Evolutionary conservation across 2,329 filamentous ascomycete genomes (phyloP), one percentile per base, ranked within the genome.

Genomic region (Penicillium psychrosexuale): DNA sequence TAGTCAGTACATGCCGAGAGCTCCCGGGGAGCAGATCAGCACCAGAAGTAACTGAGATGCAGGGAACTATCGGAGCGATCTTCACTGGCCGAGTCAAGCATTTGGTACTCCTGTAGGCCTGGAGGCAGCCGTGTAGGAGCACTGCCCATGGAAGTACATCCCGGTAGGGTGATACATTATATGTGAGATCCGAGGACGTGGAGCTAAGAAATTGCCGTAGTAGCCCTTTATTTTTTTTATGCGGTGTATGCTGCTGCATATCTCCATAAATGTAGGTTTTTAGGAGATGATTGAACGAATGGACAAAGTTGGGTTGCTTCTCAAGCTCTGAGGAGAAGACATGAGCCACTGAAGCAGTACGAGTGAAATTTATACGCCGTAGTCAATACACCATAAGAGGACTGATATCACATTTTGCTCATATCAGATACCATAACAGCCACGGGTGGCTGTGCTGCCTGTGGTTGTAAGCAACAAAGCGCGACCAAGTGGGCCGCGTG

Each of bases 61-160:
- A 43, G 55, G 40, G 45, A 46, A 47, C 34, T 37, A 55, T 47
- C 43, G 43, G 51, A 56, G 36, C 28, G 50, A 58, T 59, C 52
- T 42, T 59, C 53, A 53, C 31, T 53, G 51, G 46, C 40, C n/a
- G 27, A 50, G 28, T 46, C 46, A 52, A 57, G 53, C 47, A 53
- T 53, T 56, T 31, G 42, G 38, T 39, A 24, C 37, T 28, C 39
- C 15, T 15, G 5, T 24, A 28, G 28, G 19, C 19, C 13, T 24
- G 4, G 17, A 15, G 19, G 39, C 34, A 51, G 13, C 47, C 24
- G 24, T 30, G 30, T 48, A 50, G 19, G 19, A 42, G 36, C 17
- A 40, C 40, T 47, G 53, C 39, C 40, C 38, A 28, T 36, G 27
- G 28, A 31, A 43, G 11, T 19, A 17, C 19, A 34, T 47, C 47